Evolutionary conservation across 208 protist genomes (phyloP).

Genomic region (Phytomonas serpens): DNA sequence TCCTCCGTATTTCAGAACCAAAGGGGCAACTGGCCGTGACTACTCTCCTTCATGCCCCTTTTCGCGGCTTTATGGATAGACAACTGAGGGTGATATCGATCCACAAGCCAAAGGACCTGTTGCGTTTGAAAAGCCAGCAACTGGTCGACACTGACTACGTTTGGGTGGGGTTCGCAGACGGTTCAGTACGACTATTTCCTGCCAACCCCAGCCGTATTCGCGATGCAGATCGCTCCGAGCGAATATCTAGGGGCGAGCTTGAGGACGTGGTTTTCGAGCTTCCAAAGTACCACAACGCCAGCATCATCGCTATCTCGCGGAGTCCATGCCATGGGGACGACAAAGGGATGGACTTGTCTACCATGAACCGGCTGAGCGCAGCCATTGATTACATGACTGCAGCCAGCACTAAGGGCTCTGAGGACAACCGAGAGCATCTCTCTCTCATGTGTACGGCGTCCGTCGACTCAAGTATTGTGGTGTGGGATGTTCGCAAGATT

Average conservation of each 20-base stretch:
- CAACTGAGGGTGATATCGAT: slow-evolving; percentile 58
- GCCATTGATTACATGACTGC: slow-evolving; percentile 19
- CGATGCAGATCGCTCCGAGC: slow-evolving; percentile 34
- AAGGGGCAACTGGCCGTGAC: slow-evolving; percentile 61
- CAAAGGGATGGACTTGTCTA: slow-evolving; percentile 4
- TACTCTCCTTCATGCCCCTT: slow-evolving; percentile 68
- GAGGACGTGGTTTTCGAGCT: slow-evolving; percentile 79
- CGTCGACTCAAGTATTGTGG: slow-evolving; percentile 66
- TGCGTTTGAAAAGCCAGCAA: slow-evolving; percentile 40
- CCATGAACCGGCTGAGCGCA: slow-evolving; percentile 15
- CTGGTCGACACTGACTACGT: slow-evolving; percentile 82
- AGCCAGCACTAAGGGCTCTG: slow-evolving; percentile 6
- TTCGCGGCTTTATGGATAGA: slow-evolving; percentile 67
- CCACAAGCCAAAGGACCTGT: slow-evolving; percentile 40
- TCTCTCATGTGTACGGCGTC: slow-evolving; percentile 78
- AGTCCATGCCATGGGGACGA: slow-evolving; percentile 48
- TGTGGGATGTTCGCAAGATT: slow-evolving; percentile 80
- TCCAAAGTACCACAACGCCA: slow-evolving; percentile 64
- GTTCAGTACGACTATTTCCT: slow-evolving; percentile 69
- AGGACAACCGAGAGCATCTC: slow-evolving; percentile 51
- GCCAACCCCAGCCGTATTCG: slow-evolving; percentile 40
- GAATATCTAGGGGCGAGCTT: slow-evolving; percentile 37
- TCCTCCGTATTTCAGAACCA: slow-evolving; percentile 53
- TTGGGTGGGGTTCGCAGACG: slow-evolving; percentile 82
- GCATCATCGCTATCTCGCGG: slow-evolving; percentile 59